Percentiles rank a stretch among this genome's conserved stretches.
phyloP scores from a whole-genome alignment of 768 basidiomycete genomes.

The Leccinellum albellum region DNA sequence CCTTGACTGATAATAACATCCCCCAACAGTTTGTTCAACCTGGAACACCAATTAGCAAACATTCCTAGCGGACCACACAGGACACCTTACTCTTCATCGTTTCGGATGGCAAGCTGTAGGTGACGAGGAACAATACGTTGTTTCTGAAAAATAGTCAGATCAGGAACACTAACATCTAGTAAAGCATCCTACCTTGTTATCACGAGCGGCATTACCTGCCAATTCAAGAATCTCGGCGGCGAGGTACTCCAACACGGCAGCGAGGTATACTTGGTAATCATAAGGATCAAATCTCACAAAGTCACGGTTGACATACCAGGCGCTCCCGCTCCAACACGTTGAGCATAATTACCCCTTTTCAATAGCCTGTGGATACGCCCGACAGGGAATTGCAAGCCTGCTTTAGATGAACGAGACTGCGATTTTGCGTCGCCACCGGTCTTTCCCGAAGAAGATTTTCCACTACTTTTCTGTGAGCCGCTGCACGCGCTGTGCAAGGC shows the following conservation, averaged over 20 bases:
- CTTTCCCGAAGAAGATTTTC: constrained; percentile 46
- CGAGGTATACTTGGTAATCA: constrained; percentile 59
- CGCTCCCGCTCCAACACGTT: constrained; percentile 66
- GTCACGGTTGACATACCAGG: constrained; percentile 43
- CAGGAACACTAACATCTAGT: not conserved
- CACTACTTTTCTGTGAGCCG: constrained; percentile 26
- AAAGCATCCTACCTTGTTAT: constrained; percentile 49
- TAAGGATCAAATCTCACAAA: not conserved
- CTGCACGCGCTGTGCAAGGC: not conserved
- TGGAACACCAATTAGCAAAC: constrained; percentile 14
- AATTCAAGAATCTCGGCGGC: constrained; percentile 85
- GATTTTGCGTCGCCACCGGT: constrained; percentile 52
- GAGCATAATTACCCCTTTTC: constrained; percentile 70
- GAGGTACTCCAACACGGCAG: constrained; percentile 84
- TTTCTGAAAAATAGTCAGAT: constrained; percentile 37
- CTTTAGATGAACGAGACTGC: constrained; percentile 64
- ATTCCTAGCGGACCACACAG: not conserved
- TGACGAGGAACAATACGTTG: constrained; percentile 79
- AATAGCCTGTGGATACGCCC: constrained; percentile 78
- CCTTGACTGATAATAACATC: constrained; percentile 72
- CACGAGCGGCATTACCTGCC: constrained; percentile 74
- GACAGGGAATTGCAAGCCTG: constrained; percentile 72
- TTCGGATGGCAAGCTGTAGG: constrained; percentile 70
- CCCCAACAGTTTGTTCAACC: constrained; percentile 54
- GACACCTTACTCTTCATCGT: constrained; percentile 63